A percentile compares a stretch with the other conserved stretches of the same genome.
Conservation (phyloP, 1,284 basidiomycete genomes). For the Trichosporon ovoides region DNA sequence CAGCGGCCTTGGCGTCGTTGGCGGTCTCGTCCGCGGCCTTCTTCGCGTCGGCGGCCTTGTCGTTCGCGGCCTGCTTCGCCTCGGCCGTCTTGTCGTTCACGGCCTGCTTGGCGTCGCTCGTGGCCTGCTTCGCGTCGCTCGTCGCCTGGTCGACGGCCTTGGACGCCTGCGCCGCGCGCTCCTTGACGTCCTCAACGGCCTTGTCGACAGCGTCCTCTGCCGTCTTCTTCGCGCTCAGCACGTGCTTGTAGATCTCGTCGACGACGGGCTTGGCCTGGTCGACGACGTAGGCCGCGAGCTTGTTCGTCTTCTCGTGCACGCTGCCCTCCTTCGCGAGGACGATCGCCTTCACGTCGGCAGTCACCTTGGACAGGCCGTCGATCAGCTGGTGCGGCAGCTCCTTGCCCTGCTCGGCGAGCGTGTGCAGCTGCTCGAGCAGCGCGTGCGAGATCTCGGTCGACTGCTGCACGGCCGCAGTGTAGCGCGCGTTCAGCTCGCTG, state of each 20-base stretch:
- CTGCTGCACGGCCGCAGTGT: conserved; percentile 34
- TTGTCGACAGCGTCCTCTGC: conserved; percentile 28
- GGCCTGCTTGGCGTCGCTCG: neutral
- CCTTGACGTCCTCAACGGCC: conserved; percentile 18
- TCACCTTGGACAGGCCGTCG: conserved; percentile 40
- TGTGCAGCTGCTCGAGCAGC: conserved; percentile 42
- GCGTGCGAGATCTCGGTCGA: conserved; percentile 39
- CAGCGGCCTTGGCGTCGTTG: neutral
- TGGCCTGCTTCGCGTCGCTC: conserved; percentile 2
- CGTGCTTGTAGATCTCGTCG: conserved; percentile 46
- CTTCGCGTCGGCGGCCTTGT: neutral
- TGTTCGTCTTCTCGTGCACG: conserved; percentile 47
- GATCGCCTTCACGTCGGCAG: conserved; percentile 43
- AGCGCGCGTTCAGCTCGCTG: conserved; percentile 31
- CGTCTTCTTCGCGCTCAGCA: conserved; percentile 34
- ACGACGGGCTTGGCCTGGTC: conserved; percentile 48
- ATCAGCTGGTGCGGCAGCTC: conserved; percentile 40
- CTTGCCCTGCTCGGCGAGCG: conserved; percentile 41
- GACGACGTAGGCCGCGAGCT: conserved; percentile 45
- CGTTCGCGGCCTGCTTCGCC: neutral
- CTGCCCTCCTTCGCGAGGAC: conserved; percentile 44
- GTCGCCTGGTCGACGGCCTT: conserved; percentile 2
- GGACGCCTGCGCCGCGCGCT: conserved; percentile 7
- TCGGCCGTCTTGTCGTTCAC: neutral
- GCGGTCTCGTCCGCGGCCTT: too few relatives aligned